These are phyloP conservation scores for Aspergillus unguis DNA, from an alignment of 2,329 filamentous ascomycete species.

Conservation along the genomic window DNA sequence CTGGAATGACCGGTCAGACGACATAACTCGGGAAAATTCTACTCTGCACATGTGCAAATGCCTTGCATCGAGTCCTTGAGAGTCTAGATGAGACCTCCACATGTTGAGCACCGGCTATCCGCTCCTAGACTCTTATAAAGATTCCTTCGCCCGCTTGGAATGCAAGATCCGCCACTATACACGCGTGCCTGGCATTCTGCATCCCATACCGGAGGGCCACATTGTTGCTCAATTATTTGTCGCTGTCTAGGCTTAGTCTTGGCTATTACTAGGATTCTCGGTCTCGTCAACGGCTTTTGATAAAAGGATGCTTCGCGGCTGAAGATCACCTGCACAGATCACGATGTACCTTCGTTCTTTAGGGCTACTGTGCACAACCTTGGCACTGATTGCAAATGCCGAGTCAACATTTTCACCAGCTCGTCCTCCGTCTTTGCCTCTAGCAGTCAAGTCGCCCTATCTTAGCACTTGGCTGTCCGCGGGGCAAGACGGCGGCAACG, in stretches of 20 bases:
- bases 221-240: slow-evolving; percentile 4
- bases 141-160: slow-evolving; percentile 14
- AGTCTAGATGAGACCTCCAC: slow-evolving; percentile 3
- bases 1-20: slow-evolving; percentile 21
- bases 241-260: slow-evolving; percentile 4
- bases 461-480: slow-evolving; percentile 67
- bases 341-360: slow-evolving; percentile 31
- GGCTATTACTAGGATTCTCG: background rate
- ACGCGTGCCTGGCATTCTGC: slow-evolving; percentile 29
- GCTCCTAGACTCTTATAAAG: slow-evolving; percentile 10
- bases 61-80: slow-evolving; percentile 7
- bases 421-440: slow-evolving; percentile 64
- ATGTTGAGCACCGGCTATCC: slow-evolving; percentile 3
- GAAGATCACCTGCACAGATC: slow-evolving; percentile 16
- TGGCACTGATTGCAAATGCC: slow-evolving; percentile 24
- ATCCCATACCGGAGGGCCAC: slow-evolving; percentile 24
- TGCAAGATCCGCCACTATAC: slow-evolving; percentile 24
- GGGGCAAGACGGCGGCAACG: slow-evolving; percentile 60
- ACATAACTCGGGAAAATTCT: slow-evolving; percentile 7
- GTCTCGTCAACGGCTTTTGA: background rate
- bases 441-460: slow-evolving; percentile 73
- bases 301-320: slow-evolving; percentile 19
- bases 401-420: slow-evolving; percentile 60
- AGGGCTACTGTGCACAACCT: slow-evolving; percentile 22
- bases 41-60: slow-evolving; percentile 12